Base-by-base conservation (phyloP, 2,329 filamentous ascomycete genomes). In the Diplodia mutila region DNA sequence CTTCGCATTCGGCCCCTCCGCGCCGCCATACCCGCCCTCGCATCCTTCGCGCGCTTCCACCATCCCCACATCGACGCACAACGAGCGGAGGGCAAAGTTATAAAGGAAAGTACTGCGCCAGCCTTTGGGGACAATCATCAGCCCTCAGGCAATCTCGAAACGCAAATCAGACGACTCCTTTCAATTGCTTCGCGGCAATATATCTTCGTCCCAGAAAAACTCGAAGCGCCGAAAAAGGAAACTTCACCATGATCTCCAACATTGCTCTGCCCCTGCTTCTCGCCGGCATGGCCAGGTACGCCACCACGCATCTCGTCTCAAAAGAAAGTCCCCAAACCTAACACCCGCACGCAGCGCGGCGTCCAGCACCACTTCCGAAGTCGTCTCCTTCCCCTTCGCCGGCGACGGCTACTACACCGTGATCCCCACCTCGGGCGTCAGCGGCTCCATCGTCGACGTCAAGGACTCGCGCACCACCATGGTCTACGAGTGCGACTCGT, bases 341-440 rank as follows among this genome's bases (percentile, higher is more conserved):
- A 59, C 37, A 27, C 5, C 11, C 11, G 2, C 21, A 14, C 5
- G 14, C 37, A 59, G 55, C 37, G 32, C 61, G 3, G 14, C n/a
- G 8, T 32, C 34, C 34, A 25, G 11, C 46, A 34, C 23, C 46
- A 51, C 42, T 6, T 9, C 42, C 8, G 7, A 9, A 11, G 61
- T 64, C 11, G 3, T 64, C 29, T 64, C 61, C 21, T 64, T 64
- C 48, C n/a, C 61, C 29, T 64, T 64, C 48, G 18, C 29, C 46
- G 29, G 46, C 18, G 46, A 53, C 7, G 61, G 46, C 11, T 48
- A 37, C 46, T 61, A 61, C 57, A 52, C 59, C 18, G 16, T 34
- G 3, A 27, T 64, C 48, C 61, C 61, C 2, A 64, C 48, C n/a
- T 12, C 29, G 2, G 61, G 61, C 48, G 29, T 64, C 29, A 64